phyloP scores from a whole-genome alignment of 2,329 filamentous ascomycete species.

The Pseudocercospora eumusae region DNA sequence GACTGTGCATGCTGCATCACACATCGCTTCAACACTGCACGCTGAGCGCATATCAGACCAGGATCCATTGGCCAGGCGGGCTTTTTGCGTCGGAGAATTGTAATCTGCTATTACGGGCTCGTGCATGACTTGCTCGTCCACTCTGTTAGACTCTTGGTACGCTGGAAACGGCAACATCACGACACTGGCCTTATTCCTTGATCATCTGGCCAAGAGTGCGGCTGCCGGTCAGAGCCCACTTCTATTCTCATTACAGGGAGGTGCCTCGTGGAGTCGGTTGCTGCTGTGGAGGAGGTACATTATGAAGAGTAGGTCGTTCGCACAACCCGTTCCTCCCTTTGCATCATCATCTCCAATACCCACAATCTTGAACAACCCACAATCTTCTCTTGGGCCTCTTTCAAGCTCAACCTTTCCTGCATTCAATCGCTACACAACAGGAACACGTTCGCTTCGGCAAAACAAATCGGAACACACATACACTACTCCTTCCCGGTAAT shows the following conservation, averaged over 20 bases:
- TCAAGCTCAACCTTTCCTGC: constrained; percentile 4
- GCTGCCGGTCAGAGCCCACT: constrained; percentile 20
- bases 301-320: constrained; percentile 11
- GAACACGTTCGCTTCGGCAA: constrained; percentile 16
- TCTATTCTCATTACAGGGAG: constrained; percentile 17
- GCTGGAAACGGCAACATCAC: constrained; percentile 15
- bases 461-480: constrained; percentile 1
- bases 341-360: constrained; percentile 10
- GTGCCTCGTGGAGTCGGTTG: constrained; percentile 3
- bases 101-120: constrained; percentile 18
- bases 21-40: neutral
- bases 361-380: constrained; percentile 9
- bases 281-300: constrained; percentile 10
- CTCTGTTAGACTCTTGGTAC: constrained; percentile 18
- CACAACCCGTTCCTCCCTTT: constrained; percentile 9
- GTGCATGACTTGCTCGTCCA: constrained; percentile 14
- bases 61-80: constrained; percentile 16
- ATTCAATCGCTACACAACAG: constrained; percentile 15
- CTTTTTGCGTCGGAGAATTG: constrained; percentile 22
- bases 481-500: neutral
- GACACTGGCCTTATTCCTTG: constrained; percentile 1
- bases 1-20: neutral
- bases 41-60: constrained; percentile 9
- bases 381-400: constrained; percentile 7
- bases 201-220: constrained; percentile 17